phyloP scores from a whole-genome alignment of 1,284 basidiomycete species.

The Abortiporus biennis region DNA sequence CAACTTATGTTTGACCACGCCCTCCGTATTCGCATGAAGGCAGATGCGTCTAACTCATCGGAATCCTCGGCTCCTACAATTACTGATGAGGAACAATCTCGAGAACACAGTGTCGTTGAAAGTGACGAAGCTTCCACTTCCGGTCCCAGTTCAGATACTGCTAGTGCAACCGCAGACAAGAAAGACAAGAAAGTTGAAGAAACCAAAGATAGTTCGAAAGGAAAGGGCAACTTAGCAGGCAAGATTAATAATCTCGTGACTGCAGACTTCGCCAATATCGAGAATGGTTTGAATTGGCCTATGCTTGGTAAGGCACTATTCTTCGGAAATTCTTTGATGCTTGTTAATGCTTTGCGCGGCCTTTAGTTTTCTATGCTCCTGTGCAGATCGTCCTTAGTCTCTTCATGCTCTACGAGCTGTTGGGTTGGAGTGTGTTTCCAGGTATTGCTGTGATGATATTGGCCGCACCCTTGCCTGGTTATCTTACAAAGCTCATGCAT shows the following conservation, averaged over 20 bases:
- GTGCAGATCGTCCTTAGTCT: constrained; percentile 29
- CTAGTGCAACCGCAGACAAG: constrained; percentile 3
- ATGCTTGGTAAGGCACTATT: constrained; percentile 8
- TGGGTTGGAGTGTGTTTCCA: constrained; percentile 45
- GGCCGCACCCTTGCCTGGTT: constrained; percentile 45
- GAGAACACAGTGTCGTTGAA: not conserved
- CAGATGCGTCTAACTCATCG: not conserved
- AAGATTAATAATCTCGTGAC: constrained; percentile 41
- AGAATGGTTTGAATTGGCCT: constrained; percentile 26
- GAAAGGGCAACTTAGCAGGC: constrained; percentile 33
- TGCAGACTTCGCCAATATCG: constrained; percentile 29
- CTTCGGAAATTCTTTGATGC: not conserved
- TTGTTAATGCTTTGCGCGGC: constrained; percentile 16
- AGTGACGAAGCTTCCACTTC: constrained; percentile 2
- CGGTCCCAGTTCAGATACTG: constrained; percentile 1
- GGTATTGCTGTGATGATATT: constrained; percentile 47
- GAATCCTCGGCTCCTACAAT: not conserved
- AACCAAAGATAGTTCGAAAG: constrained; percentile 2
- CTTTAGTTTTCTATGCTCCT: constrained; percentile 26
- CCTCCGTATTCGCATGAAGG: constrained; percentile 42
- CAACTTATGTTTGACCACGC: constrained; percentile 54
- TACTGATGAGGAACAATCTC: not conserved
- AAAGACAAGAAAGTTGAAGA: constrained; percentile 7
- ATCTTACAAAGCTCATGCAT: constrained; percentile 23
- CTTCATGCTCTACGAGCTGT: constrained; percentile 36